Evolutionary conservation across 495 filamentous ascomycete genomes (phyloP).

Genomic region (Poronia punctata): DNA sequence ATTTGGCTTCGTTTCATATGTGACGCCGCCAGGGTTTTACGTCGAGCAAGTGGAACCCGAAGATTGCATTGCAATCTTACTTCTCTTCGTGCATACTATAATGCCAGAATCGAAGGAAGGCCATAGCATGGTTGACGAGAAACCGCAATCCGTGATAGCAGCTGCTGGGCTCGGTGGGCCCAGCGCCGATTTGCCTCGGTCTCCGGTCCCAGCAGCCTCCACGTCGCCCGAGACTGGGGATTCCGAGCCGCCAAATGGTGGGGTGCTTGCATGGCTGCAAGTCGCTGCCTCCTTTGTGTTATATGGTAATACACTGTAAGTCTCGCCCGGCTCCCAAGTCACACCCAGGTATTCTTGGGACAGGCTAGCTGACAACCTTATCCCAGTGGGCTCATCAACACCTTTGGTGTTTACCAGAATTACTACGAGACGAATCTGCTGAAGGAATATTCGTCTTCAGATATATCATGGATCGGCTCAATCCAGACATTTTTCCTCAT

Average conservation of each 20-base stretch:
- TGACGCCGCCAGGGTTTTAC: background rate
- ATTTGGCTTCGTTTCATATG: background rate
- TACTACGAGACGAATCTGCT: slow-evolving; percentile 21
- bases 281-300: slow-evolving; percentile 17
- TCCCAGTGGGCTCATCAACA: slow-evolving; percentile 22
- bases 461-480: slow-evolving; percentile 28
- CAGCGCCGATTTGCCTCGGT: background rate
- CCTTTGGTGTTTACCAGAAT: slow-evolving; percentile 27
- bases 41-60: background rate
- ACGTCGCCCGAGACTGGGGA: background rate
- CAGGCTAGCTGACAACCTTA: background rate
- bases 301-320: slow-evolving; percentile 17
- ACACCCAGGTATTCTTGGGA: background rate
- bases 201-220: background rate
- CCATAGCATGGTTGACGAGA: background rate
- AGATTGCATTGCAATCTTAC: background rate
- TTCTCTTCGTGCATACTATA: background rate
- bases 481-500: slow-evolving; percentile 20
- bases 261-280: slow-evolving; percentile 24
- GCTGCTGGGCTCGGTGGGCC: background rate
- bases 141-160: background rate
- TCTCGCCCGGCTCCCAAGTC: background rate
- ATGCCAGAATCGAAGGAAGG: background rate
- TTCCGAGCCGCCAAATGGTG: slow-evolving; percentile 18
- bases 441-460: slow-evolving; percentile 13